phyloP scores from a whole-genome alignment of 805 yeast genomes.

The Kazachstania psychrophila region DNA sequence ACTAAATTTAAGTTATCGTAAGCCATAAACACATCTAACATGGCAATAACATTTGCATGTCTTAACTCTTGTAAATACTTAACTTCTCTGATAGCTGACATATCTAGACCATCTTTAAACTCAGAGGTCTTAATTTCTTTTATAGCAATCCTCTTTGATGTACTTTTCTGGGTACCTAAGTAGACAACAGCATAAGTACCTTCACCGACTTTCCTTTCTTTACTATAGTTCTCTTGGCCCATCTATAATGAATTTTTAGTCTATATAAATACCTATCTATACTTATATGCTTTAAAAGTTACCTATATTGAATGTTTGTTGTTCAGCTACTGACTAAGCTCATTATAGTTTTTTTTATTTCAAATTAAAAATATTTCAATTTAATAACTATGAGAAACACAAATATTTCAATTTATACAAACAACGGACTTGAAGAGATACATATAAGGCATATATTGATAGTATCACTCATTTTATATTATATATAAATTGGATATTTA shows the following conservation, averaged over 20 bases:
- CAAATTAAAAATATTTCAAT: not conserved
- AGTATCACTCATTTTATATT: too few relatives aligned
- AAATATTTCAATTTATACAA: too few relatives aligned
- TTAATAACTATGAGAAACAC: too few relatives aligned
- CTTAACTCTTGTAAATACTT: slow-evolving; percentile 76
- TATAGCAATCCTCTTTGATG: slow-evolving; percentile 63
- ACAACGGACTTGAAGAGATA: too few relatives aligned
- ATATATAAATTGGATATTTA: too few relatives aligned
- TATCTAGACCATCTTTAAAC: slow-evolving; percentile 92
- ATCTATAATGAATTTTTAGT: not conserved
- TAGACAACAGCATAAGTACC: slow-evolving; percentile 98
- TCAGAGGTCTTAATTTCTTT: slow-evolving; percentile 92
- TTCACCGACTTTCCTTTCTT: slow-evolving; percentile 88
- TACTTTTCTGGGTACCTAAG: slow-evolving; percentile 51
- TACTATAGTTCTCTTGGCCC: slow-evolving; percentile 4
- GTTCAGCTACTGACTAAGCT: not conserved
- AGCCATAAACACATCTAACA: slow-evolving; percentile 76
- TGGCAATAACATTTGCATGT: slow-evolving; percentile 74
- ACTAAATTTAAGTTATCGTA: slow-evolving; percentile 65
- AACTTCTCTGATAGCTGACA: slow-evolving; percentile 94
- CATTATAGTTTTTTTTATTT: too few relatives aligned
- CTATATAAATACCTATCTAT: too few relatives aligned
- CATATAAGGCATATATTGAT: too few relatives aligned
- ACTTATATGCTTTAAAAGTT: too few relatives aligned
- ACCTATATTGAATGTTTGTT: too few relatives aligned